Conservation (phyloP, 305 asterid genomes). For the Rubia balearica region DNA sequence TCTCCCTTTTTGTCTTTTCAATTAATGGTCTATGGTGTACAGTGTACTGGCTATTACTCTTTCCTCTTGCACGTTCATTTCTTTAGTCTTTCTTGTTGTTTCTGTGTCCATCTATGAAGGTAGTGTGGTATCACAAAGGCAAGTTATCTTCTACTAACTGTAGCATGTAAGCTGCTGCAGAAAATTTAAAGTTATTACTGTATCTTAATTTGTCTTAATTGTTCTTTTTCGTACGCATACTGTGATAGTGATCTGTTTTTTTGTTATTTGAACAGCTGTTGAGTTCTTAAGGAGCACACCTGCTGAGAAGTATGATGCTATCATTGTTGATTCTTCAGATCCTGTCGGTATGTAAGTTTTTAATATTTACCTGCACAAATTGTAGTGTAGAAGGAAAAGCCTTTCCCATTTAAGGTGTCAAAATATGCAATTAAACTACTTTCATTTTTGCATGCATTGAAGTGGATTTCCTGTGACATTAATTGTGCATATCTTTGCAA, state of each 20-base stretch:
- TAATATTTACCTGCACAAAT: not conserved
- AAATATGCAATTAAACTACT: not conserved
- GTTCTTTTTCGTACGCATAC: not conserved
- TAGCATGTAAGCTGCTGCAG: not conserved
- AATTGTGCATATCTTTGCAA: not conserved
- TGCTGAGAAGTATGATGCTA: constrained; percentile 73
- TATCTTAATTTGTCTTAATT: not conserved
- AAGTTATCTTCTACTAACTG: not conserved
- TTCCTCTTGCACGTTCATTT: not conserved
- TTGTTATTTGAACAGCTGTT: constrained; percentile 46
- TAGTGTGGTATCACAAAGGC: not conserved
- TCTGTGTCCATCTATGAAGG: not conserved
- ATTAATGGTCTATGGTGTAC: not conserved
- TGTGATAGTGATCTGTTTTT: not conserved
- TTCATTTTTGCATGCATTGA: not conserved
- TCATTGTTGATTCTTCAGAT: constrained; percentile 93
- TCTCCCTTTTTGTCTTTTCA: not conserved
- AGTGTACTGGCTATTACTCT: not conserved
- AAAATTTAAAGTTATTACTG: not conserved
- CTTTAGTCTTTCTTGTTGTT: not conserved
- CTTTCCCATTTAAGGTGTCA: not conserved
- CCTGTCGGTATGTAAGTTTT: constrained; percentile 67
- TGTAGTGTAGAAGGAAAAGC: not conserved
- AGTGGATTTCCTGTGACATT: not conserved
- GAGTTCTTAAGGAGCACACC: constrained; percentile 61